These are phyloP conservation scores for Xylariaceae sp. DNA, from an alignment of 2,329 filamentous ascomycete genomes.

Conservation along the genomic window DNA sequence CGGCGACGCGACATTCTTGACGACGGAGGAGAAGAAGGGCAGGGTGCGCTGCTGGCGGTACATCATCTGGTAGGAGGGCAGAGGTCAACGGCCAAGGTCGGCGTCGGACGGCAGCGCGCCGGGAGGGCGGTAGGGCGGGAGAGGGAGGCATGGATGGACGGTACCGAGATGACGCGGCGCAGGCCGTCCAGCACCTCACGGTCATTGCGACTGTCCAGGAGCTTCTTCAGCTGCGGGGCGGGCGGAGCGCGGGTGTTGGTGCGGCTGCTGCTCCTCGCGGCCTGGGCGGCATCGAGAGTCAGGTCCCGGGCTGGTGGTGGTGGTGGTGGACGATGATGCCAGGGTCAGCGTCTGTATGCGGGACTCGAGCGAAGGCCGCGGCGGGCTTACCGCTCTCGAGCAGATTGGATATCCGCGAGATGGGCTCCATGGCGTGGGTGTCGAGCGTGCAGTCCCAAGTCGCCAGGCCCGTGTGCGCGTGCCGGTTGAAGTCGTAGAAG, in stretches of 20 bases:
- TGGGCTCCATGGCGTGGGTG: slow-evolving; percentile 89
- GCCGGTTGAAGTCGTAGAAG: no score
- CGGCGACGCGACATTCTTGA: slow-evolving; percentile 94
- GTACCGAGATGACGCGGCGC: slow-evolving; percentile 78
- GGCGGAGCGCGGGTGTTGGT: slow-evolving; percentile 62
- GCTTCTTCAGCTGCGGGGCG: slow-evolving; percentile 82
- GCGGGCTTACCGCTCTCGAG: slow-evolving; percentile 75
- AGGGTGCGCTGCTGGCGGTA: slow-evolving; percentile 83
- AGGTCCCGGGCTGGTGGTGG: slow-evolving; percentile 77
- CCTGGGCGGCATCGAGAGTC: slow-evolving; percentile 92
- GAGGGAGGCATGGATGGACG: slow-evolving; percentile 17
- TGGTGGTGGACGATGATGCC: no score
- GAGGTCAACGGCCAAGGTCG: slow-evolving; percentile 3
- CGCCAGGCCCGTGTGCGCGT: no score
- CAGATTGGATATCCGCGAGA: slow-evolving; percentile 86
- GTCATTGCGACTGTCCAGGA: slow-evolving; percentile 89
- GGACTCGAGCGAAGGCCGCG: slow-evolving; percentile 3
- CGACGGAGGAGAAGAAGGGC: slow-evolving; percentile 92
- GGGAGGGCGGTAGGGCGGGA: background rate
- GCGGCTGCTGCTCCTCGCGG: slow-evolving; percentile 61
- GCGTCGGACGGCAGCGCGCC: no score
- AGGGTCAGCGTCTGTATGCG: slow-evolving; percentile 5
- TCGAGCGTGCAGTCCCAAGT: no score
- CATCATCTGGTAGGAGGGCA: slow-evolving; percentile 64
- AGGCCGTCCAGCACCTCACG: slow-evolving; percentile 88